Evolutionary conservation across 2,329 filamentous ascomycete species (phyloP).

Genomic region (Rutstroemia sp.): DNA sequence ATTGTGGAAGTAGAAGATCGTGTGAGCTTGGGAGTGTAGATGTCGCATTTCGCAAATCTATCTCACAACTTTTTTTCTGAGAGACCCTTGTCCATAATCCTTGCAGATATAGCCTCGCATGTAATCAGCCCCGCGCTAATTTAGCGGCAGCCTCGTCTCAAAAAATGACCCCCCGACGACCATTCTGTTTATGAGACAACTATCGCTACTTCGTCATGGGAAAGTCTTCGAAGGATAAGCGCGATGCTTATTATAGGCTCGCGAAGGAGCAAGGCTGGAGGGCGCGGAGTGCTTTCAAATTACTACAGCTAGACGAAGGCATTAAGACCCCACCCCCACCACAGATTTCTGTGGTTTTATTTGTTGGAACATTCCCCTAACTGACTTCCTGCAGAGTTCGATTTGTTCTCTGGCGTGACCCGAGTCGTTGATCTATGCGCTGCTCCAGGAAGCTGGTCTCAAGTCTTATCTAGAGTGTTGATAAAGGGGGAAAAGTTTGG

Average conservation of each 20-base stretch:
- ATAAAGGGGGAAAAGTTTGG: slow-evolving; percentile 93
- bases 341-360: neutral
- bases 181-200: neutral
- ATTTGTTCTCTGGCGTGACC: slow-evolving; percentile 83
- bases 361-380: neutral
- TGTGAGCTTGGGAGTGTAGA: neutral
- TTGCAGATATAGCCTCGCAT: slow-evolving; percentile 11
- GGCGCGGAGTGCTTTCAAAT: slow-evolving; percentile 91
- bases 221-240: slow-evolving; percentile 97
- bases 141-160: slow-evolving; percentile 16
- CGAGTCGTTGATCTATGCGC: slow-evolving; percentile 94
- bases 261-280: slow-evolving; percentile 99
- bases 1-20: slow-evolving; percentile 12
- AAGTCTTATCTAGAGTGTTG: slow-evolving; percentile 86
- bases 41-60: neutral
- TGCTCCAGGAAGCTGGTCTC: slow-evolving; percentile 93
- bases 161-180: neutral
- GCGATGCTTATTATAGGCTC: slow-evolving; percentile 93
- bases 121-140: slow-evolving; percentile 7
- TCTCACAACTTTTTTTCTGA: neutral
- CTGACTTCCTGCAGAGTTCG: slow-evolving; percentile 57
- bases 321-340: slow-evolving; percentile 4
- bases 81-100: slow-evolving; percentile 10
- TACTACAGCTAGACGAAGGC: slow-evolving; percentile 87
- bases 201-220: slow-evolving; percentile 53